phyloP scores from a whole-genome alignment of 1,139 yeast genomes.

The Blastobotrys serpentis region DNA sequence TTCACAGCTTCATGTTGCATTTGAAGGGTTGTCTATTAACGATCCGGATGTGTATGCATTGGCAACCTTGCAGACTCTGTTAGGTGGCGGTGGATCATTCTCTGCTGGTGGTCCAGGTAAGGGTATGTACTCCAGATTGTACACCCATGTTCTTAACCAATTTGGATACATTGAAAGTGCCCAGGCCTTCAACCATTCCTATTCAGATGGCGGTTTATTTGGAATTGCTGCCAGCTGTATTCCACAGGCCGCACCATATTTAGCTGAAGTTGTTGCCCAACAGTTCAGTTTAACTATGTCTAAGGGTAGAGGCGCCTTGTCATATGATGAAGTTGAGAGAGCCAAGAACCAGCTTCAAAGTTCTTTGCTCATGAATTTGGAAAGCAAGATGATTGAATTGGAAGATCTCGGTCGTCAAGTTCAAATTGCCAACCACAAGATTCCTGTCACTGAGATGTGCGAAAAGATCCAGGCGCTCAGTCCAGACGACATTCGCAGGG shows the following conservation, averaged over 20 bases:
- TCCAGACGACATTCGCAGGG: conserved; percentile 63
- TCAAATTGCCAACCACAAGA: conserved; percentile 74
- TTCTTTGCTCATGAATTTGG: conserved; percentile 89
- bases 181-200: conserved; percentile 83
- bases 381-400: conserved; percentile 83
- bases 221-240: conserved; percentile 85
- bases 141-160: conserved; percentile 86
- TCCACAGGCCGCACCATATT: conserved; percentile 81
- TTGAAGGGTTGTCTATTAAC: conserved; percentile 81
- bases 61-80: conserved; percentile 83
- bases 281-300: conserved; percentile 69
- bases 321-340: conserved; percentile 71
- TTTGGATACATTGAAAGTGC: conserved; percentile 91
- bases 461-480: conserved; percentile 66
- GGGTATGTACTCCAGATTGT: conserved; percentile 95
- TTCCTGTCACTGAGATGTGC: conserved; percentile 85
- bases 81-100: conserved; percentile 98
- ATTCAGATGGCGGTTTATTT: conserved; percentile 85
- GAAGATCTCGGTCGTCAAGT: conserved; percentile 96
- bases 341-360: conserved; percentile 91
- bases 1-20: conserved; percentile 82
- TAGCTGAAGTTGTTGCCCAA: conserved; percentile 76
- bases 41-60: conserved; percentile 88
- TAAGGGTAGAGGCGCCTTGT: conserved; percentile 58
- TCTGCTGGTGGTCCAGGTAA: conserved; percentile 99